Base-by-base conservation (phyloP, 345 rosid species). In the Erucastrum elatum region DNA sequence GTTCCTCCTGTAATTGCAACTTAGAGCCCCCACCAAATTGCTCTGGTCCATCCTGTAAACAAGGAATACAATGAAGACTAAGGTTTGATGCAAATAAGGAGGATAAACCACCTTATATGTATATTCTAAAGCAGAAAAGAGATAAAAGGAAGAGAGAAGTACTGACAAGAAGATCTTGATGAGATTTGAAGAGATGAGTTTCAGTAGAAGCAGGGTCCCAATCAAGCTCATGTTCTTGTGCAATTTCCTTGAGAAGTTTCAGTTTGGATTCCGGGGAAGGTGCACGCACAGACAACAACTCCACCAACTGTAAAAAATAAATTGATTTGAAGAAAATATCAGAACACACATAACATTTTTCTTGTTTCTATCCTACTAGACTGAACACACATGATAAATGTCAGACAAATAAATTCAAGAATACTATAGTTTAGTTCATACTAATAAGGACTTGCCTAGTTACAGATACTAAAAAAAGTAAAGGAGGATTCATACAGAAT, bases 201-300 rank as follows among this genome's bases (percentile, higher is more conserved):
- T 95, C 97, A 44, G 93, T 88, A 71, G 88, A 83, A 80, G 90
- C 85, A 67, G 99, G 94, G 80, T 95, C 97, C 99, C 99, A 95
- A 69, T 91, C 94, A 77, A 95, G 75, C 66, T 85, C 88, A 82
- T 93, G 93, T 85, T 91, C 99, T 87, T 91, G 98, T 55, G 97
- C 97, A 87, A 95, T 95, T 81, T 91, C 94, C 82, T 90, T 95
- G 59, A 95, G 87, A 82, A 95, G 95, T 82, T 91, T 91, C 83
- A 93, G 77, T 80, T 93, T 95, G 56, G 21, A 51, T 49, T 91
- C 94, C 2, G 96, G 86, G 51, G 90, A 71, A 72, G 98, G 97
- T 35, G 98, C 93, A 39, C 94, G 94, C 62, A 95, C 80, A 26
- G 98, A 95, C 56, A 95, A 80, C 77, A 91, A 83, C 82, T 93